Conservation (phyloP, 2,329 filamentous ascomycete species). For the Meredithiella fracta region DNA sequence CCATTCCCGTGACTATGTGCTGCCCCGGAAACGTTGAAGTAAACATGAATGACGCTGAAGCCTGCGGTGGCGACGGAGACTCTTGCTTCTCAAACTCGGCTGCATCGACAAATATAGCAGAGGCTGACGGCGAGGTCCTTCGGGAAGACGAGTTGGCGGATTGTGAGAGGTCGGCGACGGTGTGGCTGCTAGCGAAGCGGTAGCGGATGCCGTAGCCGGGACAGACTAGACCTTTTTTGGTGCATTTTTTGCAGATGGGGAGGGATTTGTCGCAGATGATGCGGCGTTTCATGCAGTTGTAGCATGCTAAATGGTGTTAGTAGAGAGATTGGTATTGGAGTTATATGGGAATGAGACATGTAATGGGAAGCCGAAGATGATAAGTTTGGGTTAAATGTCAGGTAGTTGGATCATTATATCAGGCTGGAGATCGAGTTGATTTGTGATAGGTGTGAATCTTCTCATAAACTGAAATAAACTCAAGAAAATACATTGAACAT, state of each 20-base stretch:
- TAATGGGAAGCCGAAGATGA: no score
- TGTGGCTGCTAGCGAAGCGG: constrained; percentile 1
- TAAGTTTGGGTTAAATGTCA: no score
- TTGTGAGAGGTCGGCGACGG: neutral
- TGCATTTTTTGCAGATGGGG: constrained; percentile 4
- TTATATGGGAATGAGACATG: no score
- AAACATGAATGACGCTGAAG: neutral
- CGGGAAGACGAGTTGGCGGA: neutral
- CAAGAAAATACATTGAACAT: no score
- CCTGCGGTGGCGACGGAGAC: neutral
- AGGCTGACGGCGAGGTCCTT: neutral
- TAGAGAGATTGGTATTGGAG: neutral
- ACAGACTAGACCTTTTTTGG: constrained; percentile 6
- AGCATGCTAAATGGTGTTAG: neutral
- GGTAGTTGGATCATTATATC: no score
- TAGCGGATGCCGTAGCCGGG: constrained; percentile 9
- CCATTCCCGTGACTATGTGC: no score
- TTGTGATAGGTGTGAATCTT: no score
- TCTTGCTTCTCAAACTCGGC: neutral
- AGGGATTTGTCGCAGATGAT: constrained; percentile 6
- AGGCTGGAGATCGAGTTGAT: no score
- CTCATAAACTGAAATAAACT: no score
- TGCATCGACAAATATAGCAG: neutral
- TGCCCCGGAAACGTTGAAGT: neutral
- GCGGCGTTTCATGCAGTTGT: constrained; percentile 9